Evolutionary conservation across 371 early-diverging fungal species (phyloP).

Genomic region (Homolaphlyctis polyrhiza): DNA sequence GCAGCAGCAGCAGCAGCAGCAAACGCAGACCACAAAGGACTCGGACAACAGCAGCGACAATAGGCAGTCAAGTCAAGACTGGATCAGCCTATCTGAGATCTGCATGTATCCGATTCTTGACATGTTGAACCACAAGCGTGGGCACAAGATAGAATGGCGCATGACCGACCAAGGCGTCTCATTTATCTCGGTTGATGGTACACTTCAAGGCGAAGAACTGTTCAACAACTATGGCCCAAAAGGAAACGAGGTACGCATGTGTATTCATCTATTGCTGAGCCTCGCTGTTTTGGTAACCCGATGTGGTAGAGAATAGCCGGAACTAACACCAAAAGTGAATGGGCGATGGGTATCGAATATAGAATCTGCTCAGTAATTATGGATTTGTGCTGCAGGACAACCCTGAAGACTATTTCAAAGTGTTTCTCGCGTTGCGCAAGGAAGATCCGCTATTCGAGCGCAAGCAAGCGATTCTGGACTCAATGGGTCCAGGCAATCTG

Average conservation of each 20-base stretch:
- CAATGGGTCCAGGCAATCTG: slow-evolving; percentile 2
- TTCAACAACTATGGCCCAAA: slow-evolving; percentile 43
- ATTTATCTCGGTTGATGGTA: slow-evolving; percentile 21
- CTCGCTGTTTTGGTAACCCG: no score
- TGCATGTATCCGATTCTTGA: slow-evolving; percentile 43
- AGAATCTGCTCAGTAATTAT: slow-evolving; percentile 41
- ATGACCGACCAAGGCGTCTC: slow-evolving; percentile 19
- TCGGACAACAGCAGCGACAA: neutral
- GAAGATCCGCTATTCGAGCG: slow-evolving; percentile 20
- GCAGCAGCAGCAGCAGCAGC: neutral
- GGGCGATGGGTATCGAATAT: no score
- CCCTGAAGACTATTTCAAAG: slow-evolving; percentile 39
- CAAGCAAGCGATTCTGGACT: slow-evolving; percentile 3
- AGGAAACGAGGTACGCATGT: slow-evolving; percentile 37
- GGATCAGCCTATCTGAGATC: slow-evolving; percentile 16
- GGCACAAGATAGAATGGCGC: slow-evolving; percentile 33
- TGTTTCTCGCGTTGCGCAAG: slow-evolving; percentile 22
- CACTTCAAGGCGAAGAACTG: slow-evolving; percentile 17
- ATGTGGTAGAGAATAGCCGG: no score
- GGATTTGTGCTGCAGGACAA: slow-evolving; percentile 37
- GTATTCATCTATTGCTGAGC: no score
- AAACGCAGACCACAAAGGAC: neutral
- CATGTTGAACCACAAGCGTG: slow-evolving; percentile 42
- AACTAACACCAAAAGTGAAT: no score
- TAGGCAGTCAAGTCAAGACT: slow-evolving; percentile 1